phyloP scores from a whole-genome alignment of 208 protist species.

The Borovskyia barvae region DNA sequence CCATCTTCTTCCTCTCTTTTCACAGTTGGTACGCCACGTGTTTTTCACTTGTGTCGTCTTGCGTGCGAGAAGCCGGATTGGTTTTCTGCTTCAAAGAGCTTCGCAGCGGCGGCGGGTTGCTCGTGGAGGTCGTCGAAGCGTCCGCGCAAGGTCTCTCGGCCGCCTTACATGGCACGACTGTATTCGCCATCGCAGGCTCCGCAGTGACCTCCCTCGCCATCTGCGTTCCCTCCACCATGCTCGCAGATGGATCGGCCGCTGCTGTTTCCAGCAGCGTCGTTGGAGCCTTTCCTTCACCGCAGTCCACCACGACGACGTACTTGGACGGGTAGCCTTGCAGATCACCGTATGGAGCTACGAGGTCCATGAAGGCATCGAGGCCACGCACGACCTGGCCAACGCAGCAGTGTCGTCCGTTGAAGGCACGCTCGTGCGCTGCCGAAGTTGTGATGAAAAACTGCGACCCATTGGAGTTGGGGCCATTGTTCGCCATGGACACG shows the following conservation, averaged over 20 bases:
- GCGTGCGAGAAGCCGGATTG: neutral
- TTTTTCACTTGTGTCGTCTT: slow-evolving; percentile 9
- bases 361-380: slow-evolving; percentile 50
- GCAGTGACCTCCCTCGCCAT: neutral
- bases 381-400: slow-evolving; percentile 57
- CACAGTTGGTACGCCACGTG: slow-evolving; percentile 36
- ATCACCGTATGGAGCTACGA: slow-evolving; percentile 66
- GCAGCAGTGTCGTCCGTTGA: slow-evolving; percentile 72
- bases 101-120: slow-evolving; percentile 15
- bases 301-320: slow-evolving; percentile 77
- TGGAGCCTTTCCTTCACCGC: slow-evolving; percentile 43
- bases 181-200: neutral
- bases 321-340: slow-evolving; percentile 62
- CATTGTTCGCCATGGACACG: slow-evolving; percentile 92
- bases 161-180: neutral
- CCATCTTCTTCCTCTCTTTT: neutral
- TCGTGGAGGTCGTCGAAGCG: too few relatives aligned
- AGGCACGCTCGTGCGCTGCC: slow-evolving; percentile 42
- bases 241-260: neutral
- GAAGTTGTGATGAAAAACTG: slow-evolving; percentile 94
- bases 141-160: neutral
- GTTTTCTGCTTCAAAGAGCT: slow-evolving; percentile 26
- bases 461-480: slow-evolving; percentile 90
- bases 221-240: neutral
- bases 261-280: slow-evolving; percentile 3